Conservation (phyloP, 2,329 filamentous ascomycete species). For the Epichloe baconii region DNA sequence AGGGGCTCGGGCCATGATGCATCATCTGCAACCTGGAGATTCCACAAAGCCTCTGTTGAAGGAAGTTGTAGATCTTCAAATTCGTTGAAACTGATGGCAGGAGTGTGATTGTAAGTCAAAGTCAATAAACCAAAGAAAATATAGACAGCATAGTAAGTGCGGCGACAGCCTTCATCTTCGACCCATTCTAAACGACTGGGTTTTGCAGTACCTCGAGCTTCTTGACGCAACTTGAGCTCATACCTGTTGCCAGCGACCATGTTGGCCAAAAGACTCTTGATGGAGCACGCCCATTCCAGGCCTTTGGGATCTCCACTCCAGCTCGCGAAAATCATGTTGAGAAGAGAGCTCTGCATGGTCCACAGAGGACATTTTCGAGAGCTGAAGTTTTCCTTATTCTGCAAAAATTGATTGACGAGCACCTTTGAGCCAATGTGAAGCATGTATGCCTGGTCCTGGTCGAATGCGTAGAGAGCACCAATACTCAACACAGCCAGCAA, state of each 20-base stretch:
- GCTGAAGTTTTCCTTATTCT: conserved; percentile 98
- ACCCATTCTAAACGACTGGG: conserved; percentile 87
- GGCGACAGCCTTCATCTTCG: conserved; percentile 88
- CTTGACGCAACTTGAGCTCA: conserved; percentile 84
- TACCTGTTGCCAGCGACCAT: conserved; percentile 98
- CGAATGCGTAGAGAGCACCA: conserved; percentile 90
- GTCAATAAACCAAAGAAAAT: conserved; percentile 97
- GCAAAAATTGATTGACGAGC: conserved; percentile 88
- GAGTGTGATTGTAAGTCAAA: conserved; percentile 93
- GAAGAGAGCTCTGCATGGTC: conserved; percentile 93
- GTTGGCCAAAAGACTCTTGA: conserved; percentile 94
- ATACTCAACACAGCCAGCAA: conserved; percentile 87
- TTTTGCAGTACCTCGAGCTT: conserved; percentile 63
- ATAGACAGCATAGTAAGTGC: conserved; percentile 96
- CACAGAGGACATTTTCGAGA: conserved; percentile 93
- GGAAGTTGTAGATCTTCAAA: conserved; percentile 88
- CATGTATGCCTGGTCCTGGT: conserved; percentile 93
- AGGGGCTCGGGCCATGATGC: conserved; percentile 73
- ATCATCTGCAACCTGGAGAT: conserved; percentile 66
- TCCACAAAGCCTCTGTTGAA: conserved; percentile 91
- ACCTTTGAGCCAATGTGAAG: conserved; percentile 96
- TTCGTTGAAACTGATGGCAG: conserved; percentile 95
- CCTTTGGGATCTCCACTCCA: conserved; percentile 98
- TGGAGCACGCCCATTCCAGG: conserved; percentile 96
- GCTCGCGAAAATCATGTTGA: conserved; percentile 98